Conservation (phyloP, 208 protist genomes). For the Acanthamoeba triangularis region DNA sequence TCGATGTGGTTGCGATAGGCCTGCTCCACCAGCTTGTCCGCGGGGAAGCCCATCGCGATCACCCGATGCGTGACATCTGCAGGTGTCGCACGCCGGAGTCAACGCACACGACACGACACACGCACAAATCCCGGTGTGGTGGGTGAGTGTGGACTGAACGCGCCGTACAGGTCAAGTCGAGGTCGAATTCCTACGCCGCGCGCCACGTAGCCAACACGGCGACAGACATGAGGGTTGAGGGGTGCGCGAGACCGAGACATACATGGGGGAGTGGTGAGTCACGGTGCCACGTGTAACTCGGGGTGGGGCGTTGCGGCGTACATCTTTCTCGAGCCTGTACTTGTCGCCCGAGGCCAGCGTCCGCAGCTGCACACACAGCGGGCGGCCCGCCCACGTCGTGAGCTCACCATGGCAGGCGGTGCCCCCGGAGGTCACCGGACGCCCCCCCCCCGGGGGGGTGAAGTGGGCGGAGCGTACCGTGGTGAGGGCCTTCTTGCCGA, state of each 20-base stretch:
- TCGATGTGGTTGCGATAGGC: slow-evolving; percentile 78
- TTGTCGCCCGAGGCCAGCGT: slow-evolving; percentile 71
- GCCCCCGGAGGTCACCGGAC: no score
- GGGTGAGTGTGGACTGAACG: slow-evolving; percentile 1
- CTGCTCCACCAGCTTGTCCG: slow-evolving; percentile 63
- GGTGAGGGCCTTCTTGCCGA: slow-evolving; percentile 49
- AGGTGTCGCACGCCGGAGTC: background rate
- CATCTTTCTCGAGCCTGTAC: slow-evolving; percentile 25
- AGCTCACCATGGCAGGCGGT: no score
- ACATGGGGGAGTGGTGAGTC: background rate
- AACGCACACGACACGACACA: background rate
- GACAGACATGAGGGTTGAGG: no score
- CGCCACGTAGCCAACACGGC: background rate
- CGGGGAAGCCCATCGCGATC: slow-evolving; percentile 76
- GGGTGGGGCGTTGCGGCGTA: background rate
- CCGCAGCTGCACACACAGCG: slow-evolving; percentile 38
- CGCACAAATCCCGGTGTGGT: background rate
- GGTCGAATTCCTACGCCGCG: slow-evolving; percentile 42
- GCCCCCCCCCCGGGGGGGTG: background rate
- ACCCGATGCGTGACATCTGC: slow-evolving; percentile 71
- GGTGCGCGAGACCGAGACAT: no score
- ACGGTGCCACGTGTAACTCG: background rate
- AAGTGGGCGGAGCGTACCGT: background rate
- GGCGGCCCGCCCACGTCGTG: background rate
- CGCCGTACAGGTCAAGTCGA: slow-evolving; percentile 68